Conservation (phyloP, 768 basidiomycete species). For the Kwoniella europaea region DNA sequence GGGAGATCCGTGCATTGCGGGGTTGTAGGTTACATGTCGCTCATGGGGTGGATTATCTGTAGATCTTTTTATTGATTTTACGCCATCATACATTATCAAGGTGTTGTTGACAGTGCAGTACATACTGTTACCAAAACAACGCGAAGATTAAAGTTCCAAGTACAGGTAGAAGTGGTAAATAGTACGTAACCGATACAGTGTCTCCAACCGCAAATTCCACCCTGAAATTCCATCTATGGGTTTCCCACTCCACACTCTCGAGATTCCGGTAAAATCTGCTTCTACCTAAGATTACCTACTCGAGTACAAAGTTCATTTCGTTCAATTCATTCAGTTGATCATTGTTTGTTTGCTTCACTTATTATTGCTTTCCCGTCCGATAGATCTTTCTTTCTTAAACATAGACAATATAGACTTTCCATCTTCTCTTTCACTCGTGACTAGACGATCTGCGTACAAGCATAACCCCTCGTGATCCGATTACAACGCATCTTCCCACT, state of each 20-base stretch:
- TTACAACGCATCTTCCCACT: neutral
- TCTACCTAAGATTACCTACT: no score
- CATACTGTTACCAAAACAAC: neutral
- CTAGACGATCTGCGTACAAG: neutral
- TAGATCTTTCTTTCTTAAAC: neutral
- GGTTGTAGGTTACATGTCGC: no score
- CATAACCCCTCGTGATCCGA: neutral
- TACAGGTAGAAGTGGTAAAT: neutral
- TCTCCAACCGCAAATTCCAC: neutral
- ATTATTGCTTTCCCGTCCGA: neutral
- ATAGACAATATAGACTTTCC: slow-evolving; percentile 1
- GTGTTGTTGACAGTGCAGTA: no score
- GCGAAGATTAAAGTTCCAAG: neutral
- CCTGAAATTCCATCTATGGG: neutral
- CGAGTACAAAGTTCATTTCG: neutral
- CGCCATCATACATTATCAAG: no score
- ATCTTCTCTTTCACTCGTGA: neutral
- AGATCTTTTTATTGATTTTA: no score
- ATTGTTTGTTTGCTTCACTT: neutral
- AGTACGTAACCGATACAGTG: neutral
- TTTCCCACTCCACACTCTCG: neutral
- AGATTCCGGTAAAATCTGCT: neutral
- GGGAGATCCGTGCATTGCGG: no score
- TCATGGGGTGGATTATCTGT: no score
- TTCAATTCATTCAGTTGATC: neutral